Percentiles rank a stretch among this genome's conserved stretches.
phyloP scores from a whole-genome alignment of 2,329 filamentous ascomycete genomes.

The Fusarium pseudonygamai region DNA sequence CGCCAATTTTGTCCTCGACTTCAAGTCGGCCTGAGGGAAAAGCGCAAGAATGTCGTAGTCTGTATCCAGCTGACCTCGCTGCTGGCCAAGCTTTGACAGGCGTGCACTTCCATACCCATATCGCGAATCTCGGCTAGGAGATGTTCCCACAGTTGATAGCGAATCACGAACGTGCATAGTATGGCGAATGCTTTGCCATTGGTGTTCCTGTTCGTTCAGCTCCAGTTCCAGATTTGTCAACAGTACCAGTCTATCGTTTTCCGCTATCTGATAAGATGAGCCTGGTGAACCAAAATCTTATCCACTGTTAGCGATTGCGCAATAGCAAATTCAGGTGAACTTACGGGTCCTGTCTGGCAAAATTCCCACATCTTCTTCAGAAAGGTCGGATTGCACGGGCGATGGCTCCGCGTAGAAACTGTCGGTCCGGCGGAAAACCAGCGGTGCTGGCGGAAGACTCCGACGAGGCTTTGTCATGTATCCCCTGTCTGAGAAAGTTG shows the following conservation, averaged over 20 bases:
- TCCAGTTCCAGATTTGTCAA: constrained; percentile 69
- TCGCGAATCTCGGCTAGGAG: constrained; percentile 36
- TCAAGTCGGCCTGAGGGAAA: constrained; percentile 26
- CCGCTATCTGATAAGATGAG: constrained; percentile 39
- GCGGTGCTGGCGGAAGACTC: constrained; percentile 65
- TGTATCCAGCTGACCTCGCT: constrained; percentile 26
- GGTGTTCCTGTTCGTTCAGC: constrained; percentile 67
- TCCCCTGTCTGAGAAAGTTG: constrained; percentile 65
- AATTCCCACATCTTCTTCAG: constrained; percentile 54
- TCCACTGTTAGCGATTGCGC: constrained; percentile 15
- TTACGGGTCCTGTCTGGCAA: constrained; percentile 5
- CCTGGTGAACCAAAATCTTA: constrained; percentile 9
- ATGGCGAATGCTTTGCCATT: constrained; percentile 67
- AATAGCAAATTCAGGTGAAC: not conserved
- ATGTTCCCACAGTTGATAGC: constrained; percentile 55
- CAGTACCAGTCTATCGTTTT: constrained; percentile 56
- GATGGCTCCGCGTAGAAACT: constrained; percentile 60
- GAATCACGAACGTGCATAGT: constrained; percentile 60
- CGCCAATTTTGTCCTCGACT: constrained; percentile 13
- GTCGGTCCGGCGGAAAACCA: constrained; percentile 59
- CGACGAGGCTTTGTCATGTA: constrained; percentile 57
- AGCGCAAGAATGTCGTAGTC: constrained; percentile 28
- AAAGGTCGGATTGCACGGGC: constrained; percentile 57
- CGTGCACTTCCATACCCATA: constrained; percentile 32
- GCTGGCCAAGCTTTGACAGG: constrained; percentile 24